Evolutionary conservation across 139 green algal genomes (phyloP).

Genomic region (Picochlorum sp.): DNA sequence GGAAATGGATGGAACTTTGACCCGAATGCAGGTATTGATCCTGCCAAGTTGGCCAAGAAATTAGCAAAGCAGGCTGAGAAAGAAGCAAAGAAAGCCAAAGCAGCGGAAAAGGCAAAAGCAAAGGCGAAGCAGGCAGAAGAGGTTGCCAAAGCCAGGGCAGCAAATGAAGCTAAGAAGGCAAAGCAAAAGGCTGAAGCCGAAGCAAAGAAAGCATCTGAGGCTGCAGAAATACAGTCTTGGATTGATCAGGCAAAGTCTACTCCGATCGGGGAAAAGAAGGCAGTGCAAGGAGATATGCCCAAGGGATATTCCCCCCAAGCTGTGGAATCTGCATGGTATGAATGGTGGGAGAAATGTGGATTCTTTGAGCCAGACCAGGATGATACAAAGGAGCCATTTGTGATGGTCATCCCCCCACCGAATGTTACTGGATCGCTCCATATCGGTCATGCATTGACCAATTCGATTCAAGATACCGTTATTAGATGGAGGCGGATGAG

Average conservation of each 20-base stretch:
- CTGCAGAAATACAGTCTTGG: slow-evolving; percentile 43
- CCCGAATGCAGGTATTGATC: slow-evolving; percentile 31
- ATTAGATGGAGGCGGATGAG: slow-evolving; percentile 88
- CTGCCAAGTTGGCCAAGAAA: slow-evolving; percentile 69
- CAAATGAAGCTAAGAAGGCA: slow-evolving; percentile 49
- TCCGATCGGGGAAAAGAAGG: slow-evolving; percentile 79
- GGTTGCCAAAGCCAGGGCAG: slow-evolving; percentile 12
- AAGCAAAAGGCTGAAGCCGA: slow-evolving; percentile 67
- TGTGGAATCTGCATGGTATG: slow-evolving; percentile 60
- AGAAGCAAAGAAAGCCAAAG: slow-evolving; percentile 62
- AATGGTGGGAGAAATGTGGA: slow-evolving; percentile 79
- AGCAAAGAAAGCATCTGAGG: slow-evolving; percentile 69
- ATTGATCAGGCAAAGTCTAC: slow-evolving; percentile 44
- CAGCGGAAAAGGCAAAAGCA: slow-evolving; percentile 4
- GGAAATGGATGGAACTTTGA: not conserved
- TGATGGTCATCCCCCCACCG: slow-evolving; percentile 96
- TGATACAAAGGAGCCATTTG: slow-evolving; percentile 50
- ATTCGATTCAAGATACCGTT: slow-evolving; percentile 22
- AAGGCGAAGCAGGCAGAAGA: slow-evolving; percentile 16
- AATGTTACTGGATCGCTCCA: slow-evolving; percentile 97
- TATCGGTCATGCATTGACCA: slow-evolving; percentile 83
- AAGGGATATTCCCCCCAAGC: slow-evolving; percentile 76
- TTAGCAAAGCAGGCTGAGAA: slow-evolving; percentile 56
- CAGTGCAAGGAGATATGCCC: slow-evolving; percentile 52
- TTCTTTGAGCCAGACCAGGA: slow-evolving; percentile 82